Evolutionary conservation across 768 basidiomycete species (phyloP), one percentile per base, ranked within the genome.

Genomic region (Cystobasidium ongulense): DNA sequence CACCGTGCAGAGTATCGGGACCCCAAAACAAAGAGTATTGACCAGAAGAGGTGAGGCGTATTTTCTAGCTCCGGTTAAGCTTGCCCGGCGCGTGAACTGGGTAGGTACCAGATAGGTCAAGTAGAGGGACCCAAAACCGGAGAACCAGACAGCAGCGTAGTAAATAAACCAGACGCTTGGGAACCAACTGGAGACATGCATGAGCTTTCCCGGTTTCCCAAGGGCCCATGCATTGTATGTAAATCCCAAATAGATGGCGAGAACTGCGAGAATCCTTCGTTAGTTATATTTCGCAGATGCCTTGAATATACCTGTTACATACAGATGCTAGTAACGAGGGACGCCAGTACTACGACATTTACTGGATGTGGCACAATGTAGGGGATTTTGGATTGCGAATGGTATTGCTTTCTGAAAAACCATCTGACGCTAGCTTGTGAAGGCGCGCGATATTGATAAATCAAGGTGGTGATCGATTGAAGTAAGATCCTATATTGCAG

Each of bases 281-380:
- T 31, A 29, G 68, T 33, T 29, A 36, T 17, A 50, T 50, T 23
- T 52, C 29, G 8, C 43, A 50, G 15, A 17, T 52, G 33, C 17
- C 17, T 41, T 1, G 65, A 46, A 4, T 7, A 50, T 18, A n/a
- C 5, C 18, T 18, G 21, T 38, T 4, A 67, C 65, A 17, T 67
- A 67, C 65, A 50, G 8, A 67, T 23, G 35, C 50, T 67, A 4
- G 68, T 71, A 8, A 35, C 1, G 21, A 71, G 33, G 1, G 52
- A 54, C 8, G 68, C 33, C 54, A 43, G n/a, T n/a, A 71, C 68
- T n/a, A 71, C 36, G 27, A 71, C 29, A 36, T 71, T 71, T 29
- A 71, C 68, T 1, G 68, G 68, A 71, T 71, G 68, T 10, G 68
- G 68, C 5, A 71, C 68, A 10, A 71, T 38, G 68, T 71, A 71